Evolutionary conservation across 345 rosid genomes (phyloP), one percentile per base, ranked within the genome.

Genomic region (Hibiscus syriacus): DNA sequence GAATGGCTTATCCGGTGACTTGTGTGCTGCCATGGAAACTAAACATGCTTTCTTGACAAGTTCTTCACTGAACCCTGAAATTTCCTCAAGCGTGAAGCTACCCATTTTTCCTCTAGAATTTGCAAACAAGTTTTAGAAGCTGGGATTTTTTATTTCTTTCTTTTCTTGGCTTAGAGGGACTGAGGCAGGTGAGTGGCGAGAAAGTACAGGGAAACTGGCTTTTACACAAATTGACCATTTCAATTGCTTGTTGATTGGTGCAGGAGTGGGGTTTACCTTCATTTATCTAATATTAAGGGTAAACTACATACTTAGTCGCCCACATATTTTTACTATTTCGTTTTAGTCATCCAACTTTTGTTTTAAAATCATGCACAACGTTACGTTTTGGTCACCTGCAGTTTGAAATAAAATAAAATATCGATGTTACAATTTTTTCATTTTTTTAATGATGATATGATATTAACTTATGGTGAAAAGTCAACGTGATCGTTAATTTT

Each of bases 1-100:
- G 71, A 36, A 85, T 2, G 0, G 78, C 69, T 76, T 70, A 3
- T 54, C 82, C 3, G 80, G 50, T 4, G 22, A 27, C 46, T 52
- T 27, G 75, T 81, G 80, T 49, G 85, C 85, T 7, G 29, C 63
- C 69, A 67, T 45, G 26, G 95, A 80, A 49, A 72, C 39, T 0
- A n/a, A 68, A 59, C 89, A 80, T 13, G 87, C 73, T 27, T 57
- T 70, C 79, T 53, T 70, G 79, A 86, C 75, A 14, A 68, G 41
- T 61, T 83, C 90, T 61, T 83, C 90, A 56, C 6, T 50, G 62
- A 84, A 38, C 6, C 36, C 36, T 14, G 36, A 12, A 38, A 60
- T 20, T 20, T 36, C 65, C 45, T 32, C 66, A 22, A 36, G 12
- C 3, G 52, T 13, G 43, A 43, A 22, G 16, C 25, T 26, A 25